A percentile compares a stretch with the other conserved stretches of the same genome.
Evolutionary conservation across 2,329 filamentous ascomycete species (phyloP).

Genomic region (Zopfia rhizophila): DNA sequence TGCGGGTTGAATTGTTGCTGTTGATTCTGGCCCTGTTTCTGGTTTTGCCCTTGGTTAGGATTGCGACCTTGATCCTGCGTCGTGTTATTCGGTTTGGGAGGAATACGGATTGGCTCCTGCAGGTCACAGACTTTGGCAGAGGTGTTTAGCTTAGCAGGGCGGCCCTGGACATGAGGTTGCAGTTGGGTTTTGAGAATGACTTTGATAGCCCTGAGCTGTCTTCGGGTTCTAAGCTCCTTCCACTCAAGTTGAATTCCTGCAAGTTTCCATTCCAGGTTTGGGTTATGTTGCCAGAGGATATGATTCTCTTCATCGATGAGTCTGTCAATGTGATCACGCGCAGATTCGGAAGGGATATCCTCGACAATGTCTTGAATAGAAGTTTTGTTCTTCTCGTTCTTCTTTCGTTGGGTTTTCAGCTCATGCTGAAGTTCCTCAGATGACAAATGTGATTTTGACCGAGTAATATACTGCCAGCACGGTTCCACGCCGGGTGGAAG

Average conservation of each 20-base stretch:
- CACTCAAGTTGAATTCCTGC: slow-evolving; percentile 40
- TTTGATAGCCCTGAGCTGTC: slow-evolving; percentile 34
- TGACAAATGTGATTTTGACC: slow-evolving; percentile 33
- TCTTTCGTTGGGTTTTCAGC: slow-evolving; percentile 20
- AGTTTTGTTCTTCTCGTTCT: slow-evolving; percentile 27
- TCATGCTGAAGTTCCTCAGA: slow-evolving; percentile 33
- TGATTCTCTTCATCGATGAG: slow-evolving; percentile 42
- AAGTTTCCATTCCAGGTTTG: slow-evolving; percentile 38
- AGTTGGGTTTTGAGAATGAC: slow-evolving; percentile 43
- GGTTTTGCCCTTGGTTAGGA: slow-evolving; percentile 12
- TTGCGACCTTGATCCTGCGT: slow-evolving; percentile 12
- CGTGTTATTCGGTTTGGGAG: slow-evolving; percentile 15
- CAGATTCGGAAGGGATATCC: slow-evolving; percentile 37
- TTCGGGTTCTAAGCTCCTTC: slow-evolving; percentile 22
- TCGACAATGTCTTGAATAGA: slow-evolving; percentile 34
- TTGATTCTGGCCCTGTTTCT: slow-evolving; percentile 18
- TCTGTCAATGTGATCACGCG: slow-evolving; percentile 35
- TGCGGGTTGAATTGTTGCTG: too few relatives aligned
- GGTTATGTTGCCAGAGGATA: slow-evolving; percentile 31
- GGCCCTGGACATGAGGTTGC: not conserved
- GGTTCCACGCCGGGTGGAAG: slow-evolving; percentile 10
- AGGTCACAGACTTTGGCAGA: not conserved
- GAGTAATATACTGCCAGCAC: slow-evolving; percentile 39
- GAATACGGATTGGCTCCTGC: slow-evolving; percentile 17
- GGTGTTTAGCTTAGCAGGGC: not conserved